Conservation (phyloP, 148 eudicot genomes). For the Silene latifolia region DNA sequence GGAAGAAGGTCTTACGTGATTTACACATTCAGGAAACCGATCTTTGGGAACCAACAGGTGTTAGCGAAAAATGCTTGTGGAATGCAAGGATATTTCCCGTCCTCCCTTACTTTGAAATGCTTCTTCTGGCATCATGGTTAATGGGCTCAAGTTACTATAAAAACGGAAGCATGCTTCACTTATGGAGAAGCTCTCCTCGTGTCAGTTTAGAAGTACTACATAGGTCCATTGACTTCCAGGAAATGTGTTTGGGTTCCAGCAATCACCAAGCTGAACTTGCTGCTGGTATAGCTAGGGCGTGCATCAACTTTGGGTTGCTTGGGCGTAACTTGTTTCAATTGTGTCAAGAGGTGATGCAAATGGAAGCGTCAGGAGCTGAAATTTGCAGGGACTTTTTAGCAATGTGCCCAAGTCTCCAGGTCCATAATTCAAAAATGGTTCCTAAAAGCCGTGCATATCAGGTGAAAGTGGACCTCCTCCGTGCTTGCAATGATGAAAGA, state of each 20-base stretch:
- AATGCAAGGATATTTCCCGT: slow-evolving; percentile 85
- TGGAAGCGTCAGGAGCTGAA: slow-evolving; percentile 56
- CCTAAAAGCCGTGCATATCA: slow-evolving; percentile 89
- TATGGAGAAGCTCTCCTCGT: slow-evolving; percentile 65
- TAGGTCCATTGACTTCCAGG: slow-evolving; percentile 74
- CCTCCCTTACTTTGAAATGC: slow-evolving; percentile 76
- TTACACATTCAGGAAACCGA: slow-evolving; percentile 66
- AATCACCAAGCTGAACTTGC: slow-evolving; percentile 90
- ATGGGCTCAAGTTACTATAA: slow-evolving; percentile 59
- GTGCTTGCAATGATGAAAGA: slow-evolving; percentile 56
- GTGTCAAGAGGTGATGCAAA: slow-evolving; percentile 78
- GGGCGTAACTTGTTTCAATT: slow-evolving; percentile 87
- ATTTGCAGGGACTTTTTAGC: slow-evolving; percentile 63
- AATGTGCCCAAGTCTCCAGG: slow-evolving; percentile 58
- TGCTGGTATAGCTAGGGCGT: slow-evolving; percentile 75
- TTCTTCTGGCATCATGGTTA: slow-evolving; percentile 73
- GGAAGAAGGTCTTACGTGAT: slow-evolving; percentile 77
- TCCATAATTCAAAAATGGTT: slow-evolving; percentile 60
- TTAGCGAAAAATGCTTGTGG: slow-evolving; percentile 79
- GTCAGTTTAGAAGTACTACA: slow-evolving; percentile 91
- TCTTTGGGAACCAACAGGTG: slow-evolving; percentile 47
- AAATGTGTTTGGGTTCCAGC: slow-evolving; percentile 76
- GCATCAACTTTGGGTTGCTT: slow-evolving; percentile 77
- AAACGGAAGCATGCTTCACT: slow-evolving; percentile 37
- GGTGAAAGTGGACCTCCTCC: slow-evolving; percentile 86